These are phyloP conservation scores for Acanthochlamys bracteata DNA, from an alignment of 106 monocot genomes.

Conservation along the genomic window DNA sequence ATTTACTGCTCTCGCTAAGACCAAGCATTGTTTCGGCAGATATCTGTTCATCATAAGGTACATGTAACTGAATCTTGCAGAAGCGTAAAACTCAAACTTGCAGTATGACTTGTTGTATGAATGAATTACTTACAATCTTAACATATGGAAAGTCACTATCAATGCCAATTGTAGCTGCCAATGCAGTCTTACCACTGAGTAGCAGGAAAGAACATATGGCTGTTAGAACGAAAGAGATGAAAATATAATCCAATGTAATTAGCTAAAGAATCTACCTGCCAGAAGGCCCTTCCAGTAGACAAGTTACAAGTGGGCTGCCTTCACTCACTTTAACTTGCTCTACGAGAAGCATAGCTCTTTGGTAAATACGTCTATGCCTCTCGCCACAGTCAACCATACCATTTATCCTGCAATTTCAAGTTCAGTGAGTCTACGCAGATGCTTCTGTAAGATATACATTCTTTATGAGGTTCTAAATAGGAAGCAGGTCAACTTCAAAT, in stretches of 20 bases:
- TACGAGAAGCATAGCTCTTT: slow-evolving; percentile 78
- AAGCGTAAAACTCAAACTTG: background rate
- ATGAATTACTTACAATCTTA: slow-evolving; percentile 69
- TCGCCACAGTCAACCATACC: slow-evolving; percentile 90
- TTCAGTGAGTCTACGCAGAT: background rate
- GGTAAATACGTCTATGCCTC: slow-evolving; percentile 62
- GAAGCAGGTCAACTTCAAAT: too few relatives aligned
- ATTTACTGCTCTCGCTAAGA: slow-evolving; percentile 90
- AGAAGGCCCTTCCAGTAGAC: slow-evolving; percentile 84
- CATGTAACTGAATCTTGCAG: background rate
- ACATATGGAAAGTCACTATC: slow-evolving; percentile 94
- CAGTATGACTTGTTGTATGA: background rate
- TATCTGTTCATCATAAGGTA: slow-evolving; percentile 31
- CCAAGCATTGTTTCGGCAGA: slow-evolving; percentile 96
- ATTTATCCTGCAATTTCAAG: slow-evolving; percentile 48
- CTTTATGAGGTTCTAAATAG: too few relatives aligned
- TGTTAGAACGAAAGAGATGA: background rate
- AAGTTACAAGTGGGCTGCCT: slow-evolving; percentile 89
- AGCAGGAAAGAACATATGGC: slow-evolving; percentile 11
- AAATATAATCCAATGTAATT: background rate
- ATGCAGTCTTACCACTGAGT: slow-evolving; percentile 84
- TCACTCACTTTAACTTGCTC: slow-evolving; percentile 94
- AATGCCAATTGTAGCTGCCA: slow-evolving; percentile 84
- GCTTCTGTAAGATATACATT: too few relatives aligned
- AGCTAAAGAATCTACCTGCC: slow-evolving; percentile 53